A percentile compares a stretch with the other conserved stretches of the same genome.
phyloP scores from a whole-genome alignment of 2,329 filamentous ascomycete genomes.

The Rhynchosporium agropyri region DNA sequence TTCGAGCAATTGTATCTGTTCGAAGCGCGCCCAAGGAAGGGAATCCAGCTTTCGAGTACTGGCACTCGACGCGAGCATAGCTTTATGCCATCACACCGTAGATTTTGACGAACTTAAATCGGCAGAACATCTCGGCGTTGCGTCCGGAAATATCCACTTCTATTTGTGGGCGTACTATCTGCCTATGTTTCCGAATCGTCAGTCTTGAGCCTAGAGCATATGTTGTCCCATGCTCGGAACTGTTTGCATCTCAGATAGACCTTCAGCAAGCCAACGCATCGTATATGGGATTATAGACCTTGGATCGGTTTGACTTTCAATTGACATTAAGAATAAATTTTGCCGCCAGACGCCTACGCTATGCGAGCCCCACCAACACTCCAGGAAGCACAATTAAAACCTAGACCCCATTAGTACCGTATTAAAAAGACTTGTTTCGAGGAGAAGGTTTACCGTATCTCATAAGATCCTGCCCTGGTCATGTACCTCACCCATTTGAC shows the following conservation, averaged over 20 bases:
- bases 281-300: neutral
- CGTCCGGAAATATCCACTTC: no score
- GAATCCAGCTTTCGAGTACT: no score
- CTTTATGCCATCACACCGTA: no score
- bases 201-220: no score
- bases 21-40: no score
- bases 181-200: no score
- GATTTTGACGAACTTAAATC: no score
- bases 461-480: constrained; percentile 96
- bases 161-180: no score
- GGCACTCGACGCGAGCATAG: no score
- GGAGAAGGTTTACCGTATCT: constrained; percentile 70
- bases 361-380: constrained; percentile 25
- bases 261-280: neutral
- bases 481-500: constrained; percentile 99
- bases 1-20: no score
- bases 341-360: constrained; percentile 25
- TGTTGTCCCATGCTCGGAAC: neutral
- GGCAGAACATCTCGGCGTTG: no score
- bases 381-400: constrained; percentile 28
- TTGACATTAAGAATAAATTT: neutral
- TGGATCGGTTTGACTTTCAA: constrained; percentile 16
- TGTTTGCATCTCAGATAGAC: neutral
- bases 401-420: constrained; percentile 20
- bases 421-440: neutral